Evolutionary conservation across 2,329 filamentous ascomycete genomes (phyloP), one percentile per base, ranked within the genome.

Genomic region (Colletotrichum sp.): DNA sequence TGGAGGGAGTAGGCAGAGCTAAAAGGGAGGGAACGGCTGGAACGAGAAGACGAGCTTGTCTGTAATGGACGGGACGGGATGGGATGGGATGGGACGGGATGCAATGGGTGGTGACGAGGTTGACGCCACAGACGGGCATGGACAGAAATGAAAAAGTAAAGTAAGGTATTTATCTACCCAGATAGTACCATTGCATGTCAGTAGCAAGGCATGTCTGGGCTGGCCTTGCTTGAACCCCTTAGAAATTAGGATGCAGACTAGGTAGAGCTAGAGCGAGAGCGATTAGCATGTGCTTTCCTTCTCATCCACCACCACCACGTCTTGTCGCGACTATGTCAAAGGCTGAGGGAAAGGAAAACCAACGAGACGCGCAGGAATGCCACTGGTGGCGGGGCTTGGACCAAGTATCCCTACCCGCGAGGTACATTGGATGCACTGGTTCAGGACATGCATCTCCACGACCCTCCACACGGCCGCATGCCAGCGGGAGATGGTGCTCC

Each of bases 131-230:
- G 39, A 69, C 44, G 62, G 62, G 52, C 55, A 75, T 72, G 72
- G 72, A 72, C 69, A 66, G 69, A 72, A 63, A 75, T 72, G 72
- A 75, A 73, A 76, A 44, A 44, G 39, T 44, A 44, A 44, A 44
- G 39, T 44, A 44, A 44, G 39, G 73, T 76, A 76, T 72, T 72
- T 76, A 76, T 76, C 64, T 72, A 69, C 64, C 69, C 62, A n/a
- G 39, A n/a, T 44, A 44, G 39, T 44, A 44, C 39, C 39, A 44
- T 44, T 44, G 39, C 39, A 44, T 44, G 39, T 44, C 39, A 44
- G 39, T 44, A 44, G 18, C 55, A 65, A 28, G 28, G 26, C 55
- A 24, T 60, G 55, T 62, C 34, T 52, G 71, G 55, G 65, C 34
- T 59, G 63, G 69, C 52, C 60, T 65, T 64, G 67, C 24, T 60